These are phyloP conservation scores for Apostasia shenzhenica DNA, from an alignment of 106 monocot species.

Conservation along the genomic window DNA sequence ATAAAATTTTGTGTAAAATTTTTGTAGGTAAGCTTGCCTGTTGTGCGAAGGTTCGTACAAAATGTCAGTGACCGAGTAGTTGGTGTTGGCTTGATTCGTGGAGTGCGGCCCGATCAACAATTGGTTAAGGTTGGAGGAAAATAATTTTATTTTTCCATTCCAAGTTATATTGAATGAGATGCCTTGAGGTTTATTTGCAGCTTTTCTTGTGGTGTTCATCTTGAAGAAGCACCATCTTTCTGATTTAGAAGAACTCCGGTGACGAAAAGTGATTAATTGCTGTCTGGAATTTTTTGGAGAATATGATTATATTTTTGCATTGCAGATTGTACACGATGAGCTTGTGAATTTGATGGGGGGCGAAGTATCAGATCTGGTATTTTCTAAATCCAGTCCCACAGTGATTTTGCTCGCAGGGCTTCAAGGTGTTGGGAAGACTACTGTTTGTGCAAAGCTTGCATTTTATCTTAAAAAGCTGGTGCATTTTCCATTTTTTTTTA, in stretches of 20 bases:
- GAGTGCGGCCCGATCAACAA: constrained; percentile 92
- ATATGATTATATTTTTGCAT: not conserved
- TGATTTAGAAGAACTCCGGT: no score
- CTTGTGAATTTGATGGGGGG: constrained; percentile 95
- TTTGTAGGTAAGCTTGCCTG: constrained; percentile 81
- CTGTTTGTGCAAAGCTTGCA: constrained; percentile 91
- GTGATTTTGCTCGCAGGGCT: constrained; percentile 91
- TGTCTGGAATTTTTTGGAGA: no score
- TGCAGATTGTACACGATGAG: constrained; percentile 84
- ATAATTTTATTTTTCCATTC: not conserved
- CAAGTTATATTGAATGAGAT: no score
- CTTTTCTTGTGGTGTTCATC: no score
- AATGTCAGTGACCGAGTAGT: constrained; percentile 76
- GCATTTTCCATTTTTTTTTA: not conserved
- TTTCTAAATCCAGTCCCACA: constrained; percentile 82
- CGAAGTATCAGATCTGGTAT: constrained; percentile 77
- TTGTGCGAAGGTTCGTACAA: constrained; percentile 83
- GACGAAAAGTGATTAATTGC: no score
- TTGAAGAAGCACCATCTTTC: no score
- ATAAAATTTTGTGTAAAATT: not conserved
- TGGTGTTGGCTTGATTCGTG: constrained; percentile 71
- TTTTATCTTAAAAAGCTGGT: constrained; percentile 97
- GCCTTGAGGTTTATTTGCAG: no score
- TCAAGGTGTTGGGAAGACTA: constrained; percentile 98
- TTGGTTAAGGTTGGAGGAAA: constrained; percentile 68